Evolutionary conservation across 176 grass and related monocot species (phyloP), one percentile per base, ranked within the genome.

Genomic region (Themeda triandra): DNA sequence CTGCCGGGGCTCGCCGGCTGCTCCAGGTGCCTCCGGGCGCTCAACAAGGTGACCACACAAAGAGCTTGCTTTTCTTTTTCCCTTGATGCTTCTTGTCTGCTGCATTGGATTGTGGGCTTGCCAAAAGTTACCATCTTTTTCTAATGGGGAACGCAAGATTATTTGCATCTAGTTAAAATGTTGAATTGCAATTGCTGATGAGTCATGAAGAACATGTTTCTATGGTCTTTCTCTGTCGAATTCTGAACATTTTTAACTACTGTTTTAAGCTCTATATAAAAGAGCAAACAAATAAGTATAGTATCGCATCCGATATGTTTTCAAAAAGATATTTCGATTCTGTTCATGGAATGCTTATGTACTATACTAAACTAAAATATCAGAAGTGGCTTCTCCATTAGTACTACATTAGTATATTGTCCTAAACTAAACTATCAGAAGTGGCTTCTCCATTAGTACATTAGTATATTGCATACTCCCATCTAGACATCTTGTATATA

Each of bases 21-120:
- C 88, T 86, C 87, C 37, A 84, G 83, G 33, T 98, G 93, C 42
- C 86, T 98, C 75, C 86, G 83, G 49, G 78, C 91, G 37, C 80
- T 98, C 66, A 98, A 92, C 85, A 69, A 87, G 91, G 96, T 98
- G 40, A 15, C 11, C 45, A 14, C 32, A 15, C 40, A 1, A 1
- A 35, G 15, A 23, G 42, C 40, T 66, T 49, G 12, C 18, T 63
- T 40, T 19, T 9, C 15, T 19, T 49, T 73, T 63, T 64, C 25
- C 11, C 41, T 37, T 70, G 77, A 65, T 60, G 59, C 39, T 71
- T 48, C 76, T 18, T 46, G 28, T 49, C 28, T 58, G 27, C 32
- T 66, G 31, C 18, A 60, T 15, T 68, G 73, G 66, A 83, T 64
- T 11, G 9, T 76, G 73, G 11, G 5, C 18, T 15, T 79, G 10